Evolutionary conservation across 1,284 basidiomycete species (phyloP).

Genomic region (Ganoderma multipileum): DNA sequence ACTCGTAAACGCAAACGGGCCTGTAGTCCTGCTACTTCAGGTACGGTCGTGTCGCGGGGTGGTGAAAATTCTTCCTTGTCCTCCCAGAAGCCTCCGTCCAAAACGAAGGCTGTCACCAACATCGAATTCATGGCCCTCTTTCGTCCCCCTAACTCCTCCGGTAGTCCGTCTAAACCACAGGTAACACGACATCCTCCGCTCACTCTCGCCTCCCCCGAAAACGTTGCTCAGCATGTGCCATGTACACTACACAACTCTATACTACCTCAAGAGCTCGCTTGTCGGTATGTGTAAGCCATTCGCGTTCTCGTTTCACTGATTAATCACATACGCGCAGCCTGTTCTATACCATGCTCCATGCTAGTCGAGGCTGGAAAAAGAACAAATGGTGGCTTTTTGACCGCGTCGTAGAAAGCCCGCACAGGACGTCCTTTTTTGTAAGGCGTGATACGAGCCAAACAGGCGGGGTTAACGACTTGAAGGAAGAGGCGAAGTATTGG

Average conservation of each 20-base stretch:
- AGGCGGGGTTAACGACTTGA: slow-evolving; percentile 49
- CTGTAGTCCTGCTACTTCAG: not conserved
- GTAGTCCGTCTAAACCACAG: slow-evolving; percentile 21
- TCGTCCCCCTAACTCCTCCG: slow-evolving; percentile 55
- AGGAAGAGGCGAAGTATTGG: slow-evolving; percentile 75
- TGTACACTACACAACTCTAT: slow-evolving; percentile 77
- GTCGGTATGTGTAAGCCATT: slow-evolving; percentile 36
- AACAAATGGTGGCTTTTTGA: slow-evolving; percentile 90
- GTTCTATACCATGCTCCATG: slow-evolving; percentile 26
- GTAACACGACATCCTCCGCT: slow-evolving; percentile 56
- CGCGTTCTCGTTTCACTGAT: not conserved
- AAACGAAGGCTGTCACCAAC: slow-evolving; percentile 41
- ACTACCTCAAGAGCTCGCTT: slow-evolving; percentile 76
- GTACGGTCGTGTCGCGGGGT: too few species aligned
- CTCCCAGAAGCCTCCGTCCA: slow-evolving; percentile 34
- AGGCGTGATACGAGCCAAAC: slow-evolving; percentile 47
- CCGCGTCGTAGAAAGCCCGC: slow-evolving; percentile 81
- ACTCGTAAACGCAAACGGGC: too few species aligned
- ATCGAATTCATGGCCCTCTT: slow-evolving; percentile 54
- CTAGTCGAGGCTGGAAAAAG: slow-evolving; percentile 69
- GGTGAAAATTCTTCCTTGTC: not conserved
- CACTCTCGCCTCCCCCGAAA: slow-evolving; percentile 57
- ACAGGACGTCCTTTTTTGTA: slow-evolving; percentile 82
- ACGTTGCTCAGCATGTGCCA: slow-evolving; percentile 75
- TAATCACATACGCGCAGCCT: slow-evolving; percentile 1